phyloP scores from a whole-genome alignment of 345 rosid species.

The Xanthoceras sorbifolium region DNA sequence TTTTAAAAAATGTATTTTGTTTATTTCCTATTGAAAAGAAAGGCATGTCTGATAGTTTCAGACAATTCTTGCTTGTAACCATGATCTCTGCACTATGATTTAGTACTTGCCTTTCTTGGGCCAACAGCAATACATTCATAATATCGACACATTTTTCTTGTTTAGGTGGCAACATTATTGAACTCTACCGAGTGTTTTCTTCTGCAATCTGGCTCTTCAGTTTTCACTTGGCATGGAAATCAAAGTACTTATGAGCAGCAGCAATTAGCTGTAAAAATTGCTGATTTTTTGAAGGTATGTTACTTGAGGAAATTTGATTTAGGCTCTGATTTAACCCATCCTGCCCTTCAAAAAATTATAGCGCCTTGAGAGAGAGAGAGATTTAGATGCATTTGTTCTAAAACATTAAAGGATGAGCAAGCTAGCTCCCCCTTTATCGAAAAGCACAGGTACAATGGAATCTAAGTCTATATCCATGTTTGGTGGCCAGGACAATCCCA shows the following conservation, averaged over 20 bases:
- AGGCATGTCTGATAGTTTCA: background rate
- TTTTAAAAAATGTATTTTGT: background rate
- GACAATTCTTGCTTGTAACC: background rate
- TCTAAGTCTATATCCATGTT: background rate
- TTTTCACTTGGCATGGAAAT: constrained; percentile 94
- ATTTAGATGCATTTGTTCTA: background rate
- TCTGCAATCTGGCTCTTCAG: constrained; percentile 91
- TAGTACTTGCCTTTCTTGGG: background rate
- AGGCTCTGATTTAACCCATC: background rate
- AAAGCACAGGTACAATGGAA: background rate
- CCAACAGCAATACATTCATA: background rate
- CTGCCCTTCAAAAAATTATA: background rate
- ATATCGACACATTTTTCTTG: constrained; percentile 20
- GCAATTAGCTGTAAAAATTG: constrained; percentile 79
- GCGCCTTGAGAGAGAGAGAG: background rate
- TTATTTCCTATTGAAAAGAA: background rate
- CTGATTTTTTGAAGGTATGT: constrained; percentile 85
- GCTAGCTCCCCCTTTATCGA: background rate
- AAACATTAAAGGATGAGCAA: background rate
- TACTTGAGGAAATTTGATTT: constrained; percentile 5
- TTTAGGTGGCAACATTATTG: constrained; percentile 84
- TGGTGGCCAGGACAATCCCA: too few relatives aligned
- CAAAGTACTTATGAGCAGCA: constrained; percentile 93
- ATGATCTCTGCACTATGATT: constrained; percentile 7
- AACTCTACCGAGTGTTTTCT: constrained; percentile 87